phyloP scores from a whole-genome alignment of 441 rosid genomes.

The Euphorbia schlechtendalii region DNA sequence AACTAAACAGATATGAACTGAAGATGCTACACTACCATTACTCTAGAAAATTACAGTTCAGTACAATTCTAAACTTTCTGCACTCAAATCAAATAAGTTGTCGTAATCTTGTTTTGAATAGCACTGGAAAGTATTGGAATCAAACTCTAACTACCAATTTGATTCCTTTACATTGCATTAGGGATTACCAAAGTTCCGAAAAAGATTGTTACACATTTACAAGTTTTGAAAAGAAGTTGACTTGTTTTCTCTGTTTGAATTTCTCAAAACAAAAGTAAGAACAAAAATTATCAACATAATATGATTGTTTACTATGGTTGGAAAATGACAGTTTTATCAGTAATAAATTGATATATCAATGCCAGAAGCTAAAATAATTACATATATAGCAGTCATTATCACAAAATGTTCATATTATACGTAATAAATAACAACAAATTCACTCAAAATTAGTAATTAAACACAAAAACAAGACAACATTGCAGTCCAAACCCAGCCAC shows the following conservation, averaged over 20 bases:
- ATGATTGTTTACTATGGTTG: background rate
- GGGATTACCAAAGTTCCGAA: background rate
- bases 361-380: conserved; percentile 7
- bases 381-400: conserved; percentile 10
- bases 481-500: conserved; percentile 3
- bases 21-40: background rate
- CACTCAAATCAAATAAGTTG: background rate
- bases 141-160: background rate
- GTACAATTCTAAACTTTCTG: background rate
- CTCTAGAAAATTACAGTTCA: background rate
- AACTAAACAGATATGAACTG: background rate
- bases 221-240: background rate
- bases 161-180: background rate
- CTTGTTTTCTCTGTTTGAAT: background rate
- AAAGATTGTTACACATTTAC: background rate
- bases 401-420: background rate
- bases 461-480: conserved; percentile 2
- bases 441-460: conserved; percentile 1
- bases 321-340: conserved; percentile 11
- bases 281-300: background rate
- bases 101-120: background rate
- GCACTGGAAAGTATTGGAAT: background rate
- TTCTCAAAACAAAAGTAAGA: background rate
- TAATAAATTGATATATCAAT: conserved; percentile 2
- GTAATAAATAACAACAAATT: background rate